Evolutionary conservation across 768 basidiomycete genomes (phyloP).

Genomic region (Boletus barrowsii): DNA sequence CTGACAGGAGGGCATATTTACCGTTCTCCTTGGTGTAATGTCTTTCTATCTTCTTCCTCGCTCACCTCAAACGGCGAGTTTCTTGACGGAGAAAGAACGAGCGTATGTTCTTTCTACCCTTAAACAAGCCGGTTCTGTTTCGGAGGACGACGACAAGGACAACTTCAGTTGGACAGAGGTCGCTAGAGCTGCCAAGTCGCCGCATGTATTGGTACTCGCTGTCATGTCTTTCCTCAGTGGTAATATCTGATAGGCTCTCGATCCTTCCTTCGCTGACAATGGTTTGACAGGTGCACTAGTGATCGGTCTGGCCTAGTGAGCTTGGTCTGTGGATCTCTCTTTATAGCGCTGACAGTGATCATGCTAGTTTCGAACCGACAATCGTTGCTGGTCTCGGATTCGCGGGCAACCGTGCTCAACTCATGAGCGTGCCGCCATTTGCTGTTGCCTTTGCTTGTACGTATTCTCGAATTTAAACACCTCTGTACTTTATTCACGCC

Average conservation of each 20-base stretch:
- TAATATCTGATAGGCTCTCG: conserved; percentile 7
- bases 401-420: conserved; percentile 48
- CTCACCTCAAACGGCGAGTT: conserved; percentile 43
- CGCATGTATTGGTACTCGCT: conserved; percentile 53
- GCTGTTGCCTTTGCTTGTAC: conserved; percentile 23
- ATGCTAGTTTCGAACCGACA: conserved; percentile 57
- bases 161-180: conserved; percentile 59
- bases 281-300: conserved; percentile 14
- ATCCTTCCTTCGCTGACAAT: background rate
- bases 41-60: conserved; percentile 50
- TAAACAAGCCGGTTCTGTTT: conserved; percentile 29
- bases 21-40: conserved; percentile 50
- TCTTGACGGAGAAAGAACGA: conserved; percentile 51
- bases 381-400: conserved; percentile 66
- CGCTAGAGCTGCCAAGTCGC: conserved; percentile 43
- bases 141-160: conserved; percentile 42
- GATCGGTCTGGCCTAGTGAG: conserved; percentile 24
- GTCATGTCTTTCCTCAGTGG: conserved; percentile 54
- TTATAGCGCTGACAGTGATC: conserved; percentile 33
- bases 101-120: conserved; percentile 36
- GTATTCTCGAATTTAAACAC: conserved; percentile 32
- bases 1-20: conserved; percentile 56
- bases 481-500: background rate
- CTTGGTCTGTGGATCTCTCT: background rate
- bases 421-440: conserved; percentile 51